A percentile compares a stretch with the other conserved stretches of the same genome.
phyloP scores from a whole-genome alignment of 2,329 filamentous ascomycete species.

The Ceratocystiopsis sp. region DNA sequence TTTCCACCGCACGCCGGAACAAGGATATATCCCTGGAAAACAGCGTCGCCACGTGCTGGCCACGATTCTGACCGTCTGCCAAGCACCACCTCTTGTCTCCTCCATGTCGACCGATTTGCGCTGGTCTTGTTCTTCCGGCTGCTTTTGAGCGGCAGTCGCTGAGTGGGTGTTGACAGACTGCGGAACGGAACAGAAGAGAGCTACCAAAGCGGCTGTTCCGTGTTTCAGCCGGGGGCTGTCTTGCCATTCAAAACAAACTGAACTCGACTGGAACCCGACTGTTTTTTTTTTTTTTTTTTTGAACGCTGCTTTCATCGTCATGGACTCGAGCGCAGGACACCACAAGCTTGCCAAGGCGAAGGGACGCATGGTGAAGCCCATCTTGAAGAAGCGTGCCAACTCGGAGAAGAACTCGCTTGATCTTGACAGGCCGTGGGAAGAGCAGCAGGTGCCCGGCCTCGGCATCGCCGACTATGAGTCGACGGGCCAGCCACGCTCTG shows the following conservation, averaged over 20 bases:
- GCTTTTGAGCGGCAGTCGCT: background rate
- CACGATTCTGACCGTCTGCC: too few species aligned
- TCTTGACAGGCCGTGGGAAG: constrained; percentile 41
- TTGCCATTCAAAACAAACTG: too few species aligned
- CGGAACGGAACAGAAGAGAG: too few species aligned
- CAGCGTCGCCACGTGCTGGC: too few species aligned
- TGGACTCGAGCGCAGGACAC: too few species aligned
- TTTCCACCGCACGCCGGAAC: too few species aligned
- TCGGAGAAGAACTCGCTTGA: constrained; percentile 48
- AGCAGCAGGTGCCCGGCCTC: constrained; percentile 26
- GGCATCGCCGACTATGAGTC: constrained; percentile 17
- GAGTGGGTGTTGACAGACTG: background rate
- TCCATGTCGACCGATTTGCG: constrained; percentile 1
- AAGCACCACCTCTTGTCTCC: background rate
- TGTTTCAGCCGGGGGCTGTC: too few species aligned
- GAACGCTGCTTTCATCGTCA: too few species aligned
- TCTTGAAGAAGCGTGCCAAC: constrained; percentile 40
- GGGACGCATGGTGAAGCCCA: constrained; percentile 41
- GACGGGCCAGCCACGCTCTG: constrained; percentile 12
- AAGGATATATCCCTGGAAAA: too few species aligned
- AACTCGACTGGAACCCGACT: too few species aligned
- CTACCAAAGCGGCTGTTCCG: too few species aligned
- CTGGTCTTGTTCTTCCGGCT: background rate
- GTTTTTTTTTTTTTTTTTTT: too few species aligned
- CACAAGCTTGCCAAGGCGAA: constrained; percentile 17